Conservation (phyloP, 176 grass and related monocot genomes). For the Oryza nivara region DNA sequence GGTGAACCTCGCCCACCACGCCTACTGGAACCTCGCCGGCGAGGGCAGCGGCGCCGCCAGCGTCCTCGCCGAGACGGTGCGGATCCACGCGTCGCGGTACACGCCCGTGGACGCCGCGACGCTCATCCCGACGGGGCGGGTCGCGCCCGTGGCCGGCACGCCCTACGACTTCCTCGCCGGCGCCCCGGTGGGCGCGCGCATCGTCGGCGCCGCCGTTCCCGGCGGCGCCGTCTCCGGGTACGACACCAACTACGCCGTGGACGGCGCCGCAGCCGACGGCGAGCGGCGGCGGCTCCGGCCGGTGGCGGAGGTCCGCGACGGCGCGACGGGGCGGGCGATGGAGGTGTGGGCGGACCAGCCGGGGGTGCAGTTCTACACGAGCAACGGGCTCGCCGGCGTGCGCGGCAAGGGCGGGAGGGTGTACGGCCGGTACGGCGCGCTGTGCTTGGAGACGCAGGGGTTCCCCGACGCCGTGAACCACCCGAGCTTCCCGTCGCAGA, state of each 20-base stretch:
- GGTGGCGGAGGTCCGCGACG: conserved; percentile 59
- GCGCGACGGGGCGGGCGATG: conserved; percentile 51
- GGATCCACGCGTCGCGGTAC: conserved; percentile 53
- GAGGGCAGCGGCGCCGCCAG: conserved; percentile 42
- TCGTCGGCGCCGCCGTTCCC: background rate
- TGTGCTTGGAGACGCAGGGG: conserved; percentile 88
- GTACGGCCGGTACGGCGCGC: conserved; percentile 50
- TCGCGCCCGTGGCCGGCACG: conserved; percentile 57
- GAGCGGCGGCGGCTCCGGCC: conserved; percentile 34
- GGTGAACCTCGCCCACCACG: conserved; percentile 76
- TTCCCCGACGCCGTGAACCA: conserved; percentile 86
- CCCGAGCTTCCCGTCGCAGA: conserved; percentile 71
- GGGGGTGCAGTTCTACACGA: conserved; percentile 83
- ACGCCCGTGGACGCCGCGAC: conserved; percentile 54
- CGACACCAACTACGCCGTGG: conserved; percentile 74
- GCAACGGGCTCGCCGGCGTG: conserved; percentile 47
- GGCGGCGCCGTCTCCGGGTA: conserved; percentile 34
- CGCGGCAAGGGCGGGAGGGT: conserved; percentile 62
- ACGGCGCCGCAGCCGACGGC: background rate
- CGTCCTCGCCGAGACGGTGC: conserved; percentile 56
- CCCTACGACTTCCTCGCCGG: conserved; percentile 70
- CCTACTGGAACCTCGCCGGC: conserved; percentile 81
- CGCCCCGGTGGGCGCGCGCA: conserved; percentile 47
- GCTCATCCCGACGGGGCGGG: conserved; percentile 57
- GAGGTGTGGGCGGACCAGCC: conserved; percentile 79